These are phyloP conservation scores for Cucurbita maxima DNA, from an alignment of 306 rosid species.

Conservation along the genomic window DNA sequence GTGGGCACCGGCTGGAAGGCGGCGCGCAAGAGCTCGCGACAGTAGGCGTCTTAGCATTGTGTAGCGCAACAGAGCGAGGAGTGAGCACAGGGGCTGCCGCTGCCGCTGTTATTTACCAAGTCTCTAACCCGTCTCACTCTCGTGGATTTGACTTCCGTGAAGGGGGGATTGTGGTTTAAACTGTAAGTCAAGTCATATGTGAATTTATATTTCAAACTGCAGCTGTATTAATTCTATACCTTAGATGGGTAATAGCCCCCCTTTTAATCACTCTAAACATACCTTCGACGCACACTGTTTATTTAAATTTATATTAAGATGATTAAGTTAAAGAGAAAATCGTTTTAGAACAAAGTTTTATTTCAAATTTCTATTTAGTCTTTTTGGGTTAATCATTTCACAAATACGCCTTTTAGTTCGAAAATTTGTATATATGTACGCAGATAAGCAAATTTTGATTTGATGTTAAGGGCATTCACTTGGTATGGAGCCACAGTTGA, in stretches of 20 bases:
- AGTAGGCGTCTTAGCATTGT: conserved; percentile 29
- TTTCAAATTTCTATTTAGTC: neutral
- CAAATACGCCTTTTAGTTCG: neutral
- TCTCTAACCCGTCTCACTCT: neutral
- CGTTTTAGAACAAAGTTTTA: neutral
- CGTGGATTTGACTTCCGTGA: neutral
- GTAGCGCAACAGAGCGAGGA: neutral
- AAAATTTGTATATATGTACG: neutral
- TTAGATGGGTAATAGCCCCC: too few relatives aligned
- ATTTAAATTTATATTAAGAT: too few relatives aligned
- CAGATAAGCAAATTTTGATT: neutral
- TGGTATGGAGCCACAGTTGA: conserved; percentile 94
- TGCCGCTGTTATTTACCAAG: neutral
- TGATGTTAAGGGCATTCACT: conserved; percentile 49
- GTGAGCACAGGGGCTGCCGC: neutral
- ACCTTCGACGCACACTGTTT: too few relatives aligned
- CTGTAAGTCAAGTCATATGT: too few relatives aligned
- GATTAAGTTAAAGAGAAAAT: too few relatives aligned
- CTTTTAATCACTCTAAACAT: too few relatives aligned
- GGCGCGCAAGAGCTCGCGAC: conserved; percentile 12
- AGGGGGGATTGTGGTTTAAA: too few relatives aligned
- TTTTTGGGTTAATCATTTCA: neutral
- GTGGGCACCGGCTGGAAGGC: conserved; percentile 3
- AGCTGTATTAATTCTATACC: too few relatives aligned
- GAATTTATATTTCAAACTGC: too few relatives aligned